Base-by-base conservation (phyloP, 257 asterid species). In the Scutellaria barbata region DNA sequence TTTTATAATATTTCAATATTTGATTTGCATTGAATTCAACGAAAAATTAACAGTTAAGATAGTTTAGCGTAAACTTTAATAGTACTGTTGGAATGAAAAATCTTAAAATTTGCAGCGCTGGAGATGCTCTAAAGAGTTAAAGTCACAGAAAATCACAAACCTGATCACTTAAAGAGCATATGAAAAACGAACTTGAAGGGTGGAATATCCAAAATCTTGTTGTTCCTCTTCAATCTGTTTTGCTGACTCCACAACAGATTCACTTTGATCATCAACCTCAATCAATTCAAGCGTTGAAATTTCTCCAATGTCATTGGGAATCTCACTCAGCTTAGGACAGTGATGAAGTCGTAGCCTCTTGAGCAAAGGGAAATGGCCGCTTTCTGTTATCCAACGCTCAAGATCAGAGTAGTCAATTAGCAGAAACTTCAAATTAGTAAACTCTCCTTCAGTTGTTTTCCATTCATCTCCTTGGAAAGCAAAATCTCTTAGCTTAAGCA, bases 251-350 rank as follows among this genome's bases (percentile, higher is more conserved):
- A 11, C 25, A 0, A 53, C 13, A 8, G 37, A 53, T 8, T 5
- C 1, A n/a, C 5, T 53, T 5, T 2, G 35, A 20, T 14, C 50
- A n/a, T 35, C 47, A 13, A 59, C 47, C 47, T 35, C 25, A 3
- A 59, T 37, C 47, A 61, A 0, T 10, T 61, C 66, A 8, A 61
- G 51, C 10, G 50, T 59, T 13, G 45, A 0, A 2, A 59, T 14
- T 14, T 61, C 66, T 14, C 66, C 66, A n/a, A 59, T n/a, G 1
- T 4, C 65, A 35, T 37, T 0, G 14, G 65, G 66, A 40, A 61
- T 61, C 8, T 61, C 66, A 0, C 13, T 40, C 1, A 61, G 66
- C 5, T 4, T 7, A 5, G 11, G 1, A 14, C 66, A 61, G 41
- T 7, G 14, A 13, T 1, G 47, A 7, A 35, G 65, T 43, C n/a